phyloP scores from a whole-genome alignment of 345 rosid species.

The Mallotus nudiflorus region DNA sequence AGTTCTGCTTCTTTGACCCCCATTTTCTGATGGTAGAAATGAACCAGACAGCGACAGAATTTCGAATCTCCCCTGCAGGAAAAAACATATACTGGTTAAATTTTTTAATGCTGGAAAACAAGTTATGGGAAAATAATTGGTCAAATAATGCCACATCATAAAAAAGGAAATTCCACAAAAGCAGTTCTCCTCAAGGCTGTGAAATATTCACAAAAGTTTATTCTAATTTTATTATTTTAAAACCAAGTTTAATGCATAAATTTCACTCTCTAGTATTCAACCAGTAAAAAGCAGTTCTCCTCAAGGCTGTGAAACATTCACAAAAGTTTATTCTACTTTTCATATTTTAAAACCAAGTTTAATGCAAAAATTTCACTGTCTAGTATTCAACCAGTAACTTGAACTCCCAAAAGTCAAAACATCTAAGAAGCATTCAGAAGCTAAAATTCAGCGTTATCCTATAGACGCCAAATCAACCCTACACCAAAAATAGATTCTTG shows the following conservation, averaged over 20 bases:
- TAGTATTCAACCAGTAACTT: background rate
- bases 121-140: no score
- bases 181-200: background rate
- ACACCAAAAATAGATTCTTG: no score
- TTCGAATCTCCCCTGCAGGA: constrained; percentile 77
- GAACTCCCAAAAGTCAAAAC: background rate
- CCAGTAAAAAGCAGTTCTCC: no score
- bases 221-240: background rate
- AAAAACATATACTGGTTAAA: background rate
- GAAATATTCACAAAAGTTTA: background rate
- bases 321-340: no score
- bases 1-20: constrained; percentile 67
- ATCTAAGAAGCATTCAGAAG: background rate
- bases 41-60: constrained; percentile 89
- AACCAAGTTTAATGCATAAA: background rate
- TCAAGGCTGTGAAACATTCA: no score
- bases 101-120: no score
- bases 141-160: background rate
- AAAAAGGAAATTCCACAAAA: background rate
- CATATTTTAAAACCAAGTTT: no score
- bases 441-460: background rate
- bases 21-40: constrained; percentile 67
- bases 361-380: no score
- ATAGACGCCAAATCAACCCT: background rate
- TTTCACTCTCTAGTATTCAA: no score